Evolutionary conservation across 2,329 filamentous ascomycete species (phyloP), one percentile per base, ranked within the genome.

Genomic region (Penicillium aurantiogriseum): DNA sequence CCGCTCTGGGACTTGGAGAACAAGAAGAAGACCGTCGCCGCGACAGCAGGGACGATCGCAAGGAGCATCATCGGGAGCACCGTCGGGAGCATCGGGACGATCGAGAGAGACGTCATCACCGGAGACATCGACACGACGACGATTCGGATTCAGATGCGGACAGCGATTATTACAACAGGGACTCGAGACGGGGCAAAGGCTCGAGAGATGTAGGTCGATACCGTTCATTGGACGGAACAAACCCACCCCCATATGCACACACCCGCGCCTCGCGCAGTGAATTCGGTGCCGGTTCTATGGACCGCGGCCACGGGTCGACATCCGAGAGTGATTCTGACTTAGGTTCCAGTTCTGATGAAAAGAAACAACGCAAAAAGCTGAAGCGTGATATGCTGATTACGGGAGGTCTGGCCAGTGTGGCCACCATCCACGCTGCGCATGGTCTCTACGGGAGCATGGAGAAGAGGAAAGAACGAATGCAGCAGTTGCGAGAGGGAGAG

Each of bases 341-440:
- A 60, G 82, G 82, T 55, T 82, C 80, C 62, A 84, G 83, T 70
- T 81, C 81, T 67, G 85, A 86, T 69, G 85, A 89, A 76, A 85
- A 87, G 69, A 79, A 82, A 63, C 76, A 79, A 67, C 78, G 81
- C 53, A 88, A 86, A 74, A 87, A 88, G 69, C 80, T 87, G 77
- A 81, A 81, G 77, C 83, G 84, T 72, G 87, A 88, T 74, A 84
- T 88, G 78, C 73, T 88, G 67, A 70, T 88, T 62, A 88, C 85
- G 63, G 83, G 85, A 54, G 85, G 86, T 61, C 76, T 89, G 57
- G 86, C 87, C 53, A 86, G 85, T 56, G 82, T 89, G 58, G 87
- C 87, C 38, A 88, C 86, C 29, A 87, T 89, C 61, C 86, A 89
- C 74, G 86, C 86, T 25, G 86, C 84, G 15, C 85, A 89, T 70